Evolutionary conservation across 2,329 filamentous ascomycete species (phyloP).

Genomic region (Sarocladium oryzae): DNA sequence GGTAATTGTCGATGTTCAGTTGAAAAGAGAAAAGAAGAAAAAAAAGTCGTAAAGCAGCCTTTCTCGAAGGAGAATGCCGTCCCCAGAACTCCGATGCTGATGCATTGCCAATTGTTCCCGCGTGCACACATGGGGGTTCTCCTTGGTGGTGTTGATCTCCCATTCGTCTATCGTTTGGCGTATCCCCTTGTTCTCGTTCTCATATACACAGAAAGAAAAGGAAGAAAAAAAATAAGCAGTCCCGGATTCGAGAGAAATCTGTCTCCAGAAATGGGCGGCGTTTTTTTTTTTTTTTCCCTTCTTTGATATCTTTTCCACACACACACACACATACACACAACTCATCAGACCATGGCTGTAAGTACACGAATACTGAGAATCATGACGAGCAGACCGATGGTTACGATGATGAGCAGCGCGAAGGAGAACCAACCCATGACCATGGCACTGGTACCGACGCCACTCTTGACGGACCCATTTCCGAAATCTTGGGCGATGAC

Average conservation of each 20-base stretch:
- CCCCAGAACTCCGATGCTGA: conserved; percentile 10
- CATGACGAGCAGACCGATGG: conserved; percentile 92
- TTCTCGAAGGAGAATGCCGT: not conserved
- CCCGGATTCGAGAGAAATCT: too few relatives aligned
- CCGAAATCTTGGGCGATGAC: conserved; percentile 90
- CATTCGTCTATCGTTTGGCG: conserved; percentile 7
- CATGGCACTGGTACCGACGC: conserved; percentile 92
- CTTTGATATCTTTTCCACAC: not conserved
- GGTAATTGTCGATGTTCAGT: too few relatives aligned
- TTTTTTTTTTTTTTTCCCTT: not conserved
- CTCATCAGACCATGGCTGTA: conserved; percentile 44
- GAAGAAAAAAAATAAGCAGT: not conserved
- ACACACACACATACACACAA: not conserved
- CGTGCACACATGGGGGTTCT: not conserved
- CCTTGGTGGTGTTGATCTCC: not conserved
- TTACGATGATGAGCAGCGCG: conserved; percentile 86
- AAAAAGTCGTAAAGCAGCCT: not conserved
- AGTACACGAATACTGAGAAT: conserved; percentile 86
- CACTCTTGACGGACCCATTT: conserved; percentile 79
- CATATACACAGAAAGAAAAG: conserved; percentile 6
- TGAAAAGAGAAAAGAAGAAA: too few relatives aligned
- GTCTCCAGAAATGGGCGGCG: not conserved
- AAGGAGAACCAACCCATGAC: conserved; percentile 98
- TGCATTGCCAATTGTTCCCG: conserved; percentile 6
- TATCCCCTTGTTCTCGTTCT: not conserved